Evolutionary conservation across 1,139 yeast species (phyloP).

Genomic region (Magnusiomyces fungicola): DNA sequence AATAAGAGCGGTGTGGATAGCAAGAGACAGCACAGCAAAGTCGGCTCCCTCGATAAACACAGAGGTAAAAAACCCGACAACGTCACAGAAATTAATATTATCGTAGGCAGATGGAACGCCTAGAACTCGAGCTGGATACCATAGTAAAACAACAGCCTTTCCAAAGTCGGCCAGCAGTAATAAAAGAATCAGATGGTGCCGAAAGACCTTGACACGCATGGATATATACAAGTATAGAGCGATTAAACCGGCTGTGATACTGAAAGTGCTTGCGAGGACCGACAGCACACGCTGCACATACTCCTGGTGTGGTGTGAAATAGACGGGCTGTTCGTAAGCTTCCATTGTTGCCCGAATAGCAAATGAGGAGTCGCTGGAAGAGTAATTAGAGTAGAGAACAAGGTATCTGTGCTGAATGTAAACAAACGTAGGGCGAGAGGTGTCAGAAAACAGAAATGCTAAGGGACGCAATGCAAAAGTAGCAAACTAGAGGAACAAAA

Average conservation of each 20-base stretch:
- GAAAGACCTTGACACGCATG: constrained; percentile 28
- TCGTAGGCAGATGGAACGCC: constrained; percentile 44
- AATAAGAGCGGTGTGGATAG: constrained; percentile 70
- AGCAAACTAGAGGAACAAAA: neutral
- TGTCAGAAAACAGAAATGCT: neutral
- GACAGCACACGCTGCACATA: constrained; percentile 25
- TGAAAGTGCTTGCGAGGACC: constrained; percentile 27
- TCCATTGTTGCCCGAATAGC: neutral
- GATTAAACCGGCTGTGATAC: constrained; percentile 28
- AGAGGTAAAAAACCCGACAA: constrained; percentile 80
- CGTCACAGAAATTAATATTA: constrained; percentile 53
- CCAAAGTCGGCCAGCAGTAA: constrained; percentile 64
- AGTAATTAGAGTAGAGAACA: no score
- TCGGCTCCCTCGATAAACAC: constrained; percentile 84
- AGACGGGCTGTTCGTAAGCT: constrained; percentile 4
- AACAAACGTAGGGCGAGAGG: no score
- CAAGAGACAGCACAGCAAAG: constrained; percentile 73
- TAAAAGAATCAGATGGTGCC: constrained; percentile 49
- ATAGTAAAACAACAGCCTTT: constrained; percentile 61
- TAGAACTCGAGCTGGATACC: constrained; percentile 63
- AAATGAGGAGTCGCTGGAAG: no score
- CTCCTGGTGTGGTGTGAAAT: constrained; percentile 21
- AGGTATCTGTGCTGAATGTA: no score
- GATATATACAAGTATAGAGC: constrained; percentile 30
- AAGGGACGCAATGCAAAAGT: neutral